Evolutionary conservation across 805 yeast species (phyloP).

Genomic region (Wickerhamiella cacticola): DNA sequence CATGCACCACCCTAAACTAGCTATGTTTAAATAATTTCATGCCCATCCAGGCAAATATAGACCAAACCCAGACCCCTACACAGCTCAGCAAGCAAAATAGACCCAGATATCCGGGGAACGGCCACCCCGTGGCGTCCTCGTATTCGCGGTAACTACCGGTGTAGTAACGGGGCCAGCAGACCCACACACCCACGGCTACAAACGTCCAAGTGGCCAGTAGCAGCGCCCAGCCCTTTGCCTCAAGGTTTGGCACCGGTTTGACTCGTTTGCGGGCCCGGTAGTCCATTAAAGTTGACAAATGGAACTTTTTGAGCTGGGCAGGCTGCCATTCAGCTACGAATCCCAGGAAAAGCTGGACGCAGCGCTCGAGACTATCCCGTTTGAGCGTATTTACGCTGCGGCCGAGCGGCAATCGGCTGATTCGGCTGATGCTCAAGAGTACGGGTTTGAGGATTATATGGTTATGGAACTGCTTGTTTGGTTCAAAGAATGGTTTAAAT

Average conservation of each 20-base stretch:
- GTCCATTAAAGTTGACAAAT: slow-evolving; percentile 6
- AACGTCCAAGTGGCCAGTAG: slow-evolving; percentile 14
- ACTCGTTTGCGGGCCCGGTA: slow-evolving; percentile 5
- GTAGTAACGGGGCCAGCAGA: slow-evolving; percentile 10
- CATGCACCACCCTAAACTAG: neutral
- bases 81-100: slow-evolving; percentile 28
- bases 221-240: slow-evolving; percentile 13
- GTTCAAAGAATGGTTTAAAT: slow-evolving; percentile 70
- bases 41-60: slow-evolving; percentile 64
- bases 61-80: slow-evolving; percentile 51
- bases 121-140: slow-evolving; percentile 29
- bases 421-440: slow-evolving; percentile 21
- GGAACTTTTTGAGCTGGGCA: slow-evolving; percentile 12
- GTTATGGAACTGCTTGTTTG: slow-evolving; percentile 47
- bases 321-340: slow-evolving; percentile 32
- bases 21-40: slow-evolving; percentile 62
- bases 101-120: slow-evolving; percentile 32
- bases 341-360: slow-evolving; percentile 36
- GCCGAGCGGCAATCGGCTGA: slow-evolving; percentile 39
- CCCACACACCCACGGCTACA: slow-evolving; percentile 12
- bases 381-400: slow-evolving; percentile 44
- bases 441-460: slow-evolving; percentile 44
- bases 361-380: slow-evolving; percentile 53
- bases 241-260: neutral
- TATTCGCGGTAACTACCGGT: slow-evolving; percentile 14